A percentile compares a stretch with the other conserved stretches of the same genome.
Evolutionary conservation across 345 rosid genomes (phyloP).

Genomic region (Bruguiera parviflora): DNA sequence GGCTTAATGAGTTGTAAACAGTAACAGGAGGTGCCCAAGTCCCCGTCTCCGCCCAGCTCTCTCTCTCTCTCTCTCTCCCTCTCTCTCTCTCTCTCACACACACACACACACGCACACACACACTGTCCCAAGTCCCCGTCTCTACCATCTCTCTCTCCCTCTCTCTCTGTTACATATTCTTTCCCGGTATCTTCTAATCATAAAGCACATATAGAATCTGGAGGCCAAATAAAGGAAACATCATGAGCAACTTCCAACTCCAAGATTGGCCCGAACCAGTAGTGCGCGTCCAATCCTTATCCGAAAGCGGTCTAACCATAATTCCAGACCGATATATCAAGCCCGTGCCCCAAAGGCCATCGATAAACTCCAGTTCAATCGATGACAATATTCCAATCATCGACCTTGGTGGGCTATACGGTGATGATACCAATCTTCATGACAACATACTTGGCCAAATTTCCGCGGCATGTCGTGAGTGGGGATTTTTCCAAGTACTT

Average conservation of each 20-base stretch:
- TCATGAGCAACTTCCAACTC: conserved; percentile 31
- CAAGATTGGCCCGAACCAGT: conserved; percentile 96
- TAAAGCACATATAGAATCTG: conserved; percentile 8
- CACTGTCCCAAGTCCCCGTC: too few species aligned
- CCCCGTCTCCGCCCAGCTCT: neutral
- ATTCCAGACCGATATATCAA: conserved; percentile 80
- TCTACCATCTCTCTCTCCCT: neutral
- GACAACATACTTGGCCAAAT: conserved; percentile 26
- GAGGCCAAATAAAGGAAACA: neutral
- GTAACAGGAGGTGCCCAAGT: too few species aligned
- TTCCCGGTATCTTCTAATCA: neutral
- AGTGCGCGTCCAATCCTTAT: conserved; percentile 84
- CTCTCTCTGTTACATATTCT: neutral
- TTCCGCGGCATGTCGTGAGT: conserved; percentile 59
- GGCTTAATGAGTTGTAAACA: too few species aligned
- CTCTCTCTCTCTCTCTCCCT: neutral
- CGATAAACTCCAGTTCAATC: neutral
- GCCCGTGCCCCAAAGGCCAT: conserved; percentile 60
- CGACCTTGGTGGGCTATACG: conserved; percentile 49
- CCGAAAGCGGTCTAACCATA: conserved; percentile 40
- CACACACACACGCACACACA: too few species aligned
- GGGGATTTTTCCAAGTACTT: conserved; percentile 92
- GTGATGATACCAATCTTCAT: conserved; percentile 20
- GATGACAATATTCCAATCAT: conserved; percentile 66
- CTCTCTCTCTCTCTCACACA: conserved; percentile 1